Base-by-base conservation (phyloP, 805 yeast genomes). In the Starmerella powellii region DNA sequence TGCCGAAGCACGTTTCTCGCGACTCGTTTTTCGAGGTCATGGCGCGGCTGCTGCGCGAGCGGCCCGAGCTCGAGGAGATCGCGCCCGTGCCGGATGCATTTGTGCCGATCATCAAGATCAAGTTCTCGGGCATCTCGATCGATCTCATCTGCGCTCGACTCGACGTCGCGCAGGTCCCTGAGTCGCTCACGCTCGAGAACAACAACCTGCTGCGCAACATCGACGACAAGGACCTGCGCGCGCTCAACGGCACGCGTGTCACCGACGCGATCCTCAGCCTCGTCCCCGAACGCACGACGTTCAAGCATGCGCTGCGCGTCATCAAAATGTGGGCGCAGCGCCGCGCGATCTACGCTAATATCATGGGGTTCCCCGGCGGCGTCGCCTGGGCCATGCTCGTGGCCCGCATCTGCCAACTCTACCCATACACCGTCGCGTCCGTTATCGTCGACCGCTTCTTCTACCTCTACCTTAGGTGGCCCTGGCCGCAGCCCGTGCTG, bases 321-420 rank as follows among this genome's bases (percentile, higher is more conserved):
- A 82, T 91, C 49, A 91, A 91, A 61, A 68, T 91, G 56, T 91
- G 98, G 98, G 98, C 98, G 0, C 88, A 86, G 58, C 75, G 86
- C 55, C 71, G 97, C 38, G 97, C 95, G 0, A 74, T 91, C 13
- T 91, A 91, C 63, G 96, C 84, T 6, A 91, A 91, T 57, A 80
- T 91, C 34, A 84, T 80, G 71, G 98, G 98, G 0, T 91, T 88
- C 63, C 98, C 97, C 1, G 98, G 98, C 56, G 98, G 98, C 62
- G 98, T 91, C 37, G 98, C 98, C 1, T 91, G 98, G 98, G 98
- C 98, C 1, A 91, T 91, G 96, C 62, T 91, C 31, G 96, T 87
- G n/a, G 98, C 97, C 1, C 71, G 98, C 54, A 85, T 91, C 23
- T 91, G 98, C 62, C 98, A 91, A 60, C 64, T 91, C 38, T 91